phyloP scores from a whole-genome alignment of 2,329 filamentous ascomycete species.

The Cercospora beticola region DNA sequence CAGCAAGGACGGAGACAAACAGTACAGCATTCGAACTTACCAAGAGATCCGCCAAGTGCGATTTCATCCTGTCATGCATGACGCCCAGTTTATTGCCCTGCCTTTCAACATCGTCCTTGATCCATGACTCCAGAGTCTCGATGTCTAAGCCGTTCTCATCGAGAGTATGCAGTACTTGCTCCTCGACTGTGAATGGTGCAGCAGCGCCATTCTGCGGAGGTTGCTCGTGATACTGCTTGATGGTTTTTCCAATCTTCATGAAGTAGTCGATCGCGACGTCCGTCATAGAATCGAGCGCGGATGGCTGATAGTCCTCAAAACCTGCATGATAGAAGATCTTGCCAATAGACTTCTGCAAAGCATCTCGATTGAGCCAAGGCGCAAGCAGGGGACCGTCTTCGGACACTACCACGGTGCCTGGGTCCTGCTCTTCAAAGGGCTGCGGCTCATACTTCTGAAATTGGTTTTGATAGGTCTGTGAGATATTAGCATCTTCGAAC shows the following conservation, averaged over 20 bases:
- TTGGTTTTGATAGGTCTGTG: conserved; percentile 90
- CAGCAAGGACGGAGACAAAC: not conserved
- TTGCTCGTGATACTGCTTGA: conserved; percentile 79
- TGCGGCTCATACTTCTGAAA: conserved; percentile 94
- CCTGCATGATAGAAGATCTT: conserved; percentile 96
- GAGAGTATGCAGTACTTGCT: conserved; percentile 82
- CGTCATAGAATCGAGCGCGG: conserved; percentile 84
- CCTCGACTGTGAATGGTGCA: conserved; percentile 74
- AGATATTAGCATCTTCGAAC: conserved; percentile 23
- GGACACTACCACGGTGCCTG: conserved; percentile 83
- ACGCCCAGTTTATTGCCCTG: conserved; percentile 73
- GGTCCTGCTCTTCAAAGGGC: conserved; percentile 82
- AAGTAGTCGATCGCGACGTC: conserved; percentile 91
- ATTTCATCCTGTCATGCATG: conserved; percentile 93
- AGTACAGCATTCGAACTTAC: conserved; percentile 36
- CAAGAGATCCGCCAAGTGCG: conserved; percentile 86
- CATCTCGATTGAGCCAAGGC: conserved; percentile 74
- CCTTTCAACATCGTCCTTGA: conserved; percentile 90
- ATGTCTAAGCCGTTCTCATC: conserved; percentile 81
- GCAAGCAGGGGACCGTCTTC: conserved; percentile 88
- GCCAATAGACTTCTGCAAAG: conserved; percentile 84
- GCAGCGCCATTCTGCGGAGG: conserved; percentile 58
- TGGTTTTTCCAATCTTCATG: conserved; percentile 73
- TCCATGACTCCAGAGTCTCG: conserved; percentile 77
- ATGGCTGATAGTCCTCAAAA: conserved; percentile 95